Evolutionary conservation across 73 alveolate species (phyloP).

Genomic region (Urostyla sp.): DNA sequence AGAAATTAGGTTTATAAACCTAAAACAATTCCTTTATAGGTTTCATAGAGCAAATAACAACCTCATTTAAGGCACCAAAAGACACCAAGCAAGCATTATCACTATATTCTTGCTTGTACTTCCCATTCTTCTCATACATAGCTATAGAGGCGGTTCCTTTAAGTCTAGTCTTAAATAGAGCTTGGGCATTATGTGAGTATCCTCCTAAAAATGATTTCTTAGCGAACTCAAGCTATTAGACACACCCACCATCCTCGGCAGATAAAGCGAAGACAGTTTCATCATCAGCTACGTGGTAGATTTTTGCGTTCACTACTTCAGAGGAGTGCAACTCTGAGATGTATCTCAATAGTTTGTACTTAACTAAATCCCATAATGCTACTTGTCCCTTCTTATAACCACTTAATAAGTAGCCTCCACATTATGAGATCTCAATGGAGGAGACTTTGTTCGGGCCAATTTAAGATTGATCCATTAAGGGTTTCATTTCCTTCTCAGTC

Average conservation of each 20-base stretch:
- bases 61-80: constrained; percentile 45
- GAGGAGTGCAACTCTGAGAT: constrained; percentile 45
- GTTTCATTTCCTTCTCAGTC: constrained; percentile 54
- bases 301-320: constrained; percentile 52
- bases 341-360: constrained; percentile 46
- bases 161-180: constrained; percentile 45
- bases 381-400: constrained; percentile 66
- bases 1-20: constrained; percentile 26
- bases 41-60: constrained; percentile 49
- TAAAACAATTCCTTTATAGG: constrained; percentile 43
- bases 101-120: constrained; percentile 38
- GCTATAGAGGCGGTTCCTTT: constrained; percentile 36
- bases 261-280: constrained; percentile 38
- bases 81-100: constrained; percentile 44
- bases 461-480: constrained; percentile 37
- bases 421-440: constrained; percentile 54
- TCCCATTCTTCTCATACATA: constrained; percentile 35
- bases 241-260: constrained; percentile 42
- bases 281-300: constrained; percentile 27
- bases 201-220: constrained; percentile 54
- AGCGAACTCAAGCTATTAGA: background rate
- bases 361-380: constrained; percentile 62
- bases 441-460: constrained; percentile 50
- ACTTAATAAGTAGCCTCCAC: constrained; percentile 60
- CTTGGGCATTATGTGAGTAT: constrained; percentile 24